Evolutionary conservation across 192 early-diverging fungal genomes (phyloP), one percentile per base, ranked within the genome.

Genomic region (Coemansia sp.): DNA sequence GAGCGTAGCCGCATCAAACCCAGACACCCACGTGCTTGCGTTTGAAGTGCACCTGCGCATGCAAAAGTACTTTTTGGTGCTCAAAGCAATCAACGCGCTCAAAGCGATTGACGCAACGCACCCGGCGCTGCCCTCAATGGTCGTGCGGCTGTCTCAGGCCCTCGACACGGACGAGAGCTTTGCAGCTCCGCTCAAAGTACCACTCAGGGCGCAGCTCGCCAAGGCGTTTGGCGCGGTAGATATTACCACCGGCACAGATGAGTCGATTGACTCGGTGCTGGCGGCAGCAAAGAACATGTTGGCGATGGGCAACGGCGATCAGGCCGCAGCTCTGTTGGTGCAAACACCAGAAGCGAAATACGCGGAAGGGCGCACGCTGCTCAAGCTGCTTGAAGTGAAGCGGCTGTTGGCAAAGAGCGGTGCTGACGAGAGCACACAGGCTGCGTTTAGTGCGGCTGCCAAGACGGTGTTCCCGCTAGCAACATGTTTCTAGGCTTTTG

Each of bases 41-140:
- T 74, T 80, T 39, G 72, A 80, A 48, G 72, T 80, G 37, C 77
- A 80, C 43, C 56, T 80, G 69, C 77, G 77, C 10, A 80, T 80
- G 77, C 66, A 65, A 50, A 80, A 80, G 69, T 80, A 80, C 69
- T 80, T 80, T 54, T 52, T 80, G 56, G 77, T 60, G 12, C 69
- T 80, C 31, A 80, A 80, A 65, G 58, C 77, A 1, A 71, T 80
- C 65, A 80, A 80, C 56, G 41, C 65, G 19, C 56, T 80, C 43
- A 68, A 67, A 45, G 62, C 72, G 3, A 74, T 74, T 16, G 65
- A 80, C 12, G 65, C 52, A 0, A 25, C 51, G 7, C 68, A 80
- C 35, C 61, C 69, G 27, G 55, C 77, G 58, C 63, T 80, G 47
- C 49, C 57, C 8, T 62, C 77, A 26, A 71, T 71, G 68, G 68